Conservation (phyloP, 1,139 yeast genomes). For the Nakaseomyces nivariensis region DNA sequence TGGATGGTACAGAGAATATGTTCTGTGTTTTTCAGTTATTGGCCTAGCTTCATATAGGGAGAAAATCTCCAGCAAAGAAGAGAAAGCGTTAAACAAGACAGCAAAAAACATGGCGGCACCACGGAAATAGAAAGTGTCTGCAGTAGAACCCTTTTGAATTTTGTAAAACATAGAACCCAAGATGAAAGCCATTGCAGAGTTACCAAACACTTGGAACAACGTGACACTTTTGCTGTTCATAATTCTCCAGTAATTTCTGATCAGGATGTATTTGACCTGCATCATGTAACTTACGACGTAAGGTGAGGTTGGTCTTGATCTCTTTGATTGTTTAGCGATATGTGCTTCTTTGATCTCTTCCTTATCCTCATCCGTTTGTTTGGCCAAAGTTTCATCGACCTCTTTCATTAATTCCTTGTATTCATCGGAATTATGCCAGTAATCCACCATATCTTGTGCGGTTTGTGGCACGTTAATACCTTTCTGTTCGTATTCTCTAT, state of each 20-base stretch:
- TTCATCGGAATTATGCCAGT: constrained; percentile 59
- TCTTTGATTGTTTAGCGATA: constrained; percentile 47
- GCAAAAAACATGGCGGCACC: constrained; percentile 72
- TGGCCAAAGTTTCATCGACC: constrained; percentile 32
- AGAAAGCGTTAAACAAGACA: constrained; percentile 64
- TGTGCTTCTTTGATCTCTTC: constrained; percentile 39
- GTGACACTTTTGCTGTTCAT: constrained; percentile 61
- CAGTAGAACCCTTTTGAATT: constrained; percentile 32
- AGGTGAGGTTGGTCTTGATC: constrained; percentile 45
- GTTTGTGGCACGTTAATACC: constrained; percentile 63
- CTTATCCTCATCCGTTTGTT: constrained; percentile 7
- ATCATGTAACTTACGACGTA: constrained; percentile 54
- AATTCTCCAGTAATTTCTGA: constrained; percentile 54
- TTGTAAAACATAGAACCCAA: constrained; percentile 70
- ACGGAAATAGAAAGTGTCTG: constrained; percentile 54
- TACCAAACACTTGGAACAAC: constrained; percentile 48
- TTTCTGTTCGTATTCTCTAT: constrained; percentile 24
- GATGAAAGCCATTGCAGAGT: constrained; percentile 63
- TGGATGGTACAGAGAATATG: constrained; percentile 67
- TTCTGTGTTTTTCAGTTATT: constrained; percentile 69
- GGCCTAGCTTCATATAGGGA: constrained; percentile 65
- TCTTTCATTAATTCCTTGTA: constrained; percentile 35
- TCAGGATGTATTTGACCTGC: constrained; percentile 53
- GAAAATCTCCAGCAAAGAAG: constrained; percentile 65
- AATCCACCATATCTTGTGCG: constrained; percentile 56